Conservation (phyloP, 2,329 filamentous ascomycete species). For the Paramyrothecium roridum region DNA sequence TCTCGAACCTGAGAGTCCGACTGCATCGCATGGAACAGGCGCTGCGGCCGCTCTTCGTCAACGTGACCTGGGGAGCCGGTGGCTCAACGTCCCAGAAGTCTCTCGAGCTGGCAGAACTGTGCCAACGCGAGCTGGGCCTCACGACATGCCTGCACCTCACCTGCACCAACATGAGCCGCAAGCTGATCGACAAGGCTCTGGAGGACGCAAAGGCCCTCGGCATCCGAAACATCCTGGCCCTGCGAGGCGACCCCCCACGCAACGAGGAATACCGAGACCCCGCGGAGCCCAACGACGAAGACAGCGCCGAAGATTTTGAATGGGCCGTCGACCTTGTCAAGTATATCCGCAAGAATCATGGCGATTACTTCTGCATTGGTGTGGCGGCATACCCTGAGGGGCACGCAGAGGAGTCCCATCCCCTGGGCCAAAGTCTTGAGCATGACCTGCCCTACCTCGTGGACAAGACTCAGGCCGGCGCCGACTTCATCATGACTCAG, state of each 20-base stretch:
- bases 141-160: constrained; percentile 96
- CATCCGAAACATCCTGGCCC: constrained; percentile 88
- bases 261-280: constrained; percentile 78
- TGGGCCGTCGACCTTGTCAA: constrained; percentile 87
- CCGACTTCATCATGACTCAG: constrained; percentile 98
- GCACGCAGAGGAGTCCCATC: constrained; percentile 86
- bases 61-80: constrained; percentile 96
- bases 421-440: constrained; percentile 64
- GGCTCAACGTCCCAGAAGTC: constrained; percentile 89
- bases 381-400: constrained; percentile 95
- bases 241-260: constrained; percentile 87
- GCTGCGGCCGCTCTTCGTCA: constrained; percentile 89
- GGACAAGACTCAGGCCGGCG: constrained; percentile 87
- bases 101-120: constrained; percentile 90
- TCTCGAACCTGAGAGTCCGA: constrained; percentile 87
- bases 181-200: constrained; percentile 81
- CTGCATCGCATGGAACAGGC: constrained; percentile 93
- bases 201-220: constrained; percentile 88
- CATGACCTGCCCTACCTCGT: constrained; percentile 85
- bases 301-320: constrained; percentile 73
- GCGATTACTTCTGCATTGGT: constrained; percentile 94
- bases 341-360: constrained; percentile 83
- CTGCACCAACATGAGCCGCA: constrained; percentile 94
- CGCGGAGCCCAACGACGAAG: constrained; percentile 52
- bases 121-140: constrained; percentile 84